Evolutionary conservation across 1,139 yeast species (phyloP).

Genomic region (Meyerozyma carpophila): DNA sequence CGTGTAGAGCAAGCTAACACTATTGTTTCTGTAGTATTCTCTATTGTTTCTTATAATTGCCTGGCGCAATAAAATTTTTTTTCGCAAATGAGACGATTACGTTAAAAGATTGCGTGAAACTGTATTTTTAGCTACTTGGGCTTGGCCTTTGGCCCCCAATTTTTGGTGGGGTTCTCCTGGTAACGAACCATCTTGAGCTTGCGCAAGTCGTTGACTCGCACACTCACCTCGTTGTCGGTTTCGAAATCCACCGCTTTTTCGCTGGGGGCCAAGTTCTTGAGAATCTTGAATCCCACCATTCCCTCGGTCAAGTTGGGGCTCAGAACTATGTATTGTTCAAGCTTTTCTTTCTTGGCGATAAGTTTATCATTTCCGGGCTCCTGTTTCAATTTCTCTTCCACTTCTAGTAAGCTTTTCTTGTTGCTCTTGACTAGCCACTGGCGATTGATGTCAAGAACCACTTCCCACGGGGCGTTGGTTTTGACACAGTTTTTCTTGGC

Average conservation of each 20-base stretch:
- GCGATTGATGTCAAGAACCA: constrained; percentile 65
- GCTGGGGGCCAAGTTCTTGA: constrained; percentile 26
- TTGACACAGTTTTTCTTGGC: constrained; percentile 82
- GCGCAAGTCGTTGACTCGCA: constrained; percentile 53
- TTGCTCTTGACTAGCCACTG: constrained; percentile 55
- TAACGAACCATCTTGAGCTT: constrained; percentile 76
- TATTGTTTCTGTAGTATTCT: too few relatives aligned
- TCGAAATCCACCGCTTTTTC: constrained; percentile 39
- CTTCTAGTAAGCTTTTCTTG: constrained; percentile 18
- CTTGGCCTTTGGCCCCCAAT: constrained; percentile 94
- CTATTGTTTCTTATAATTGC: not conserved
- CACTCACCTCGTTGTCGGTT: constrained; percentile 49
- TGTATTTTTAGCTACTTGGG: constrained; percentile 29
- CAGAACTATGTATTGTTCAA: constrained; percentile 21
- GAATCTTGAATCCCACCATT: constrained; percentile 60
- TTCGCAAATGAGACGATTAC: not conserved
- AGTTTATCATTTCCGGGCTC: constrained; percentile 15
- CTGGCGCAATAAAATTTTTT: not conserved
- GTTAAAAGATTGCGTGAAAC: not conserved
- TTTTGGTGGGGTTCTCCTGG: constrained; percentile 87
- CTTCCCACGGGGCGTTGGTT: constrained; percentile 84
- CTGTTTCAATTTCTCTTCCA: constrained; percentile 23
- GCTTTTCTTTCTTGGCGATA: constrained; percentile 17
- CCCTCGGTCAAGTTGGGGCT: constrained; percentile 34
- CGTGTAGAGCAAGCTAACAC: not conserved